Conservation (phyloP, 2,329 filamentous ascomycete species). For the Exophiala mesophila region DNA sequence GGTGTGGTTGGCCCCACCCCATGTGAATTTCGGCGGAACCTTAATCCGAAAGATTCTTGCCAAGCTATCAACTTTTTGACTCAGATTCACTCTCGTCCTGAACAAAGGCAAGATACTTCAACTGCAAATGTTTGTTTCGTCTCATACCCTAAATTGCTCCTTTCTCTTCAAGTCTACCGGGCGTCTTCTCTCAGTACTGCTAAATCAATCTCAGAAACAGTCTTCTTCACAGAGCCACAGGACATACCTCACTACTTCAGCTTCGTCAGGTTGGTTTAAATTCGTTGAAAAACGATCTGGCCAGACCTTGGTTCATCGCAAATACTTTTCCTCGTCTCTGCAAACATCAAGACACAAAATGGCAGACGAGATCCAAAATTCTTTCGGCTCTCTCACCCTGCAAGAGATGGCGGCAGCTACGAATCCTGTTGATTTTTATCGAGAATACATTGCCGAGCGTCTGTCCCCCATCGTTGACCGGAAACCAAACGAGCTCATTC, state of each 20-base stretch:
- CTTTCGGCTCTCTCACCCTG: constrained; percentile 32
- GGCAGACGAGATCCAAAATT: constrained; percentile 11
- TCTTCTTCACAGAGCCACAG: no score
- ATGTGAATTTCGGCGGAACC: constrained; percentile 1
- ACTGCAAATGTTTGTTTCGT: not conserved
- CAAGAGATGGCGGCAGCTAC: constrained; percentile 30
- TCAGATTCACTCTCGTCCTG: constrained; percentile 2
- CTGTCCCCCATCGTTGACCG: constrained; percentile 36
- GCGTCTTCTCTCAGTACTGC: no score
- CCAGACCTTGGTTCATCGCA: no score
- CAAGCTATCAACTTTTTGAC: constrained; percentile 21
- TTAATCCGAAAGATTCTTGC: constrained; percentile 13
- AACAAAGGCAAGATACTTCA: not conserved
- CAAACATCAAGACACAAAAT: constrained; percentile 11
- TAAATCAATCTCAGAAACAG: no score
- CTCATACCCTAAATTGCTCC: no score
- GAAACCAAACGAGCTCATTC: constrained; percentile 37
- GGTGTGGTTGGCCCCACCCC: no score
- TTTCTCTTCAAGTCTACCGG: no score
- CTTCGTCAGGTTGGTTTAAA: no score
- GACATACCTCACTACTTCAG: no score
- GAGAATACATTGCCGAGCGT: constrained; percentile 42
- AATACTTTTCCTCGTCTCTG: no score
- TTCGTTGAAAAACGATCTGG: no score
- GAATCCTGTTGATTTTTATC: constrained; percentile 45